Conservation (phyloP, 2,329 filamentous ascomycete genomes). For the Corinectria fuckeliana region DNA sequence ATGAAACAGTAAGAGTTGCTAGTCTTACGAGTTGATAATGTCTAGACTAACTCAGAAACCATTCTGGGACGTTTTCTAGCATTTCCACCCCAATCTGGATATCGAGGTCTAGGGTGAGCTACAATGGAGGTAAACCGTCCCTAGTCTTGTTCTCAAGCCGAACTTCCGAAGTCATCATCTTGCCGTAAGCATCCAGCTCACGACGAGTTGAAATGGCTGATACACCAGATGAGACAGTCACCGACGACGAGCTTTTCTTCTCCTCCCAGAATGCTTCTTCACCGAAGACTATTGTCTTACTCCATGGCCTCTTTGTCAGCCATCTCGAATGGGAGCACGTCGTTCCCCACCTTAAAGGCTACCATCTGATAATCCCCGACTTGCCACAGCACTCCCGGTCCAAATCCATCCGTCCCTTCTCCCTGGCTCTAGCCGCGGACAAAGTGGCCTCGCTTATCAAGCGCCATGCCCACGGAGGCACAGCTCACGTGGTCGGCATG, state of each 20-base stretch:
- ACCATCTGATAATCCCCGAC: slow-evolving; percentile 21
- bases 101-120: background rate
- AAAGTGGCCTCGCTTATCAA: slow-evolving; percentile 43
- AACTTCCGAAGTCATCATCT: too few species aligned
- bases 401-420: background rate
- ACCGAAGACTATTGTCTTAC: background rate
- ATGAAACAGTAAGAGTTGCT: too few species aligned
- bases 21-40: too few species aligned
- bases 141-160: background rate
- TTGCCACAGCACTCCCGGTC: slow-evolving; percentile 23
- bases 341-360: slow-evolving; percentile 4
- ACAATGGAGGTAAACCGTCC: too few species aligned
- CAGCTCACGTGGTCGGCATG: slow-evolving; percentile 49
- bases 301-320: slow-evolving; percentile 12
- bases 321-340: slow-evolving; percentile 15
- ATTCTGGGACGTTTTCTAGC: background rate
- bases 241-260: background rate
- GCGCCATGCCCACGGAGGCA: slow-evolving; percentile 40
- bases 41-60: background rate
- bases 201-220: background rate
- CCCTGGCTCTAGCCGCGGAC: slow-evolving; percentile 4
- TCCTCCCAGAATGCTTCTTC: background rate
- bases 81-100: too few species aligned
- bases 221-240: background rate
- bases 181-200: too few species aligned